Conservation (phyloP, 1,139 yeast species). For the Magnusiomyces tetraspermus region DNA sequence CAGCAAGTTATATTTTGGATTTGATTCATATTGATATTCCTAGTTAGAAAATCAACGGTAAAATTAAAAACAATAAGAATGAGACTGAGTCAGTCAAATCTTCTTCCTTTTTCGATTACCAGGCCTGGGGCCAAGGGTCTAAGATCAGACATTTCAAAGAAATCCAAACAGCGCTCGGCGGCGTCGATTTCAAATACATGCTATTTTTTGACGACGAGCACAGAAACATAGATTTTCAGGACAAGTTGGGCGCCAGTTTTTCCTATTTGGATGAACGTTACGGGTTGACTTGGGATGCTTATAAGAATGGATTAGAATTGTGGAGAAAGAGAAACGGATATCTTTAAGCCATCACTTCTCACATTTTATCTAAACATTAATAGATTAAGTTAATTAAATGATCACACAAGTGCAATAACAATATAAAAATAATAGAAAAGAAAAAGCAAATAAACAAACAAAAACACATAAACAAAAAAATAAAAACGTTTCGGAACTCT, state of each 20-base stretch:
- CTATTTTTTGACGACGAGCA: constrained; percentile 61
- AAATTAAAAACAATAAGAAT: constrained; percentile 20
- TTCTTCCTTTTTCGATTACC: constrained; percentile 40
- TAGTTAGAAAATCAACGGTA: neutral
- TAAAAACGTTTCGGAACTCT: too few species aligned
- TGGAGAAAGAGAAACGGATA: constrained; percentile 33
- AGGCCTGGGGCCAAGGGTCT: constrained; percentile 63
- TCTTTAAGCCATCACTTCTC: too few species aligned
- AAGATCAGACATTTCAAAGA: constrained; percentile 49
- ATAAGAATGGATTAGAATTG: constrained; percentile 37
- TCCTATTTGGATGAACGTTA: constrained; percentile 39
- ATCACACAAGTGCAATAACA: neutral
- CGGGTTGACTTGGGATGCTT: constrained; percentile 46
- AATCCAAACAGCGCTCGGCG: constrained; percentile 38
- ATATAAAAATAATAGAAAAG: constrained; percentile 1
- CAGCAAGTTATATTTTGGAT: constrained; percentile 46
- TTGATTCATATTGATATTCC: constrained; percentile 35
- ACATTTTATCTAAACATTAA: too few species aligned
- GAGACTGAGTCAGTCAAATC: constrained; percentile 35
- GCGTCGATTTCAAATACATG: constrained; percentile 43
- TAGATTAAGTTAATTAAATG: neutral
- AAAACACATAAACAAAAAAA: constrained; percentile 2
- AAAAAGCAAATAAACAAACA: constrained; percentile 7
- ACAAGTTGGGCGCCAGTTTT: constrained; percentile 49
- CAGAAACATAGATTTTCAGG: constrained; percentile 56